Base-by-base conservation (phyloP, 169 alveolate species). In the Babesia gibsoni region DNA sequence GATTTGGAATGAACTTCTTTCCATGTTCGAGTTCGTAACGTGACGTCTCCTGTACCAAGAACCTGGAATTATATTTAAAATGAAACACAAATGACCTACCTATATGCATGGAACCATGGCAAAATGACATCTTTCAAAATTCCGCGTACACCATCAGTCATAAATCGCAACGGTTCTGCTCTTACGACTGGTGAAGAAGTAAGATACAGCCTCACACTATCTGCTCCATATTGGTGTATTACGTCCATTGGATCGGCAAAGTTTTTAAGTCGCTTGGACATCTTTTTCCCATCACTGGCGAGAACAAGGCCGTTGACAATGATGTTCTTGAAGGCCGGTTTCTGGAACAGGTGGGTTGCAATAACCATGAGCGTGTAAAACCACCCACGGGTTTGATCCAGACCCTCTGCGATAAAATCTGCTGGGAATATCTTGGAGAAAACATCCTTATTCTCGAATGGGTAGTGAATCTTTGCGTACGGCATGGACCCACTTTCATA, bases 401-500 rank as follows among this genome's bases (percentile, higher is more conserved):
- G 88, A 2, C 99, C 99, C 89, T 98, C 99, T 7, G 98, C 99
- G 52, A 98, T 96, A 83, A 98, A 98, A 88, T 98, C 98, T 4
- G 99, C 99, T 22, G 99, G 99, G 90, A 97, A 98, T 30, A 92
- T 85, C 54, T 95, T 67, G 25, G 80, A 56, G 54, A 97, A 91
- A 56, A 86, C 84, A 61, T 96, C 96, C 25, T 91, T 90, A 77
- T 85, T 90, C 59, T 92, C 93, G 90, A 96, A 97, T n/a, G 99
- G 99, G 80, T 95, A 98, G 91, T 96, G 99, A 67, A 88, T 78
- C 75, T 95, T 92, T 3, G 98, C 98, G 84, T 92, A 97, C 2
- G 99, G 99, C 99, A 96, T 97, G 20, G 99, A 92, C 16, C 99
- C 99, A 67, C 97, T 88, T 67, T 98, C 99, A 82, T 96, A 98